Percentiles rank a stretch among this genome's conserved stretches.
Conservation (phyloP, 192 early-diverging fungal genomes). For the Podila epicladia region DNA sequence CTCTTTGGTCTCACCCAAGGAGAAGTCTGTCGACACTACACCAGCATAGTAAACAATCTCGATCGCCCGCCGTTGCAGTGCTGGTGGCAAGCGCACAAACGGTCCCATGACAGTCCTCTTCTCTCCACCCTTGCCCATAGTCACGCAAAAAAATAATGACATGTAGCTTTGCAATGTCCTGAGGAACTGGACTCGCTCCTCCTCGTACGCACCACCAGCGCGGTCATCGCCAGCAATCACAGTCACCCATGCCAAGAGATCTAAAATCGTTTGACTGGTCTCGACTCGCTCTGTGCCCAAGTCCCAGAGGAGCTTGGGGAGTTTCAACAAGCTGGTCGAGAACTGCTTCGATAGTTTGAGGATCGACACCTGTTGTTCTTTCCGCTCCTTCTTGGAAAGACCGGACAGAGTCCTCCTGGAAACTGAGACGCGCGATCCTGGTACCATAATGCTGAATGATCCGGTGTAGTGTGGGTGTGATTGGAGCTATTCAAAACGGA, state of each 20-base stretch:
- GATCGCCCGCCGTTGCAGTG: conserved; percentile 55
- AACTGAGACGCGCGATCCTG: conserved; percentile 29
- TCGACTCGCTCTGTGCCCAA: conserved; percentile 55
- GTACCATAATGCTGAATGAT: conserved; percentile 42
- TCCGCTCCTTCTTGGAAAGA: conserved; percentile 21
- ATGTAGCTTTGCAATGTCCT: conserved; percentile 41
- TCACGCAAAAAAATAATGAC: conserved; percentile 42
- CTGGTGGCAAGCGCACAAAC: conserved; percentile 49
- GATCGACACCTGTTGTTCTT: conserved; percentile 34
- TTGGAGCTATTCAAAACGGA: conserved; percentile 24
- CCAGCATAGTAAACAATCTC: conserved; percentile 57
- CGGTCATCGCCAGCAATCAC: conserved; percentile 30
- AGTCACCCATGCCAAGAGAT: conserved; percentile 40
- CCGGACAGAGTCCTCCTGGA: background rate
- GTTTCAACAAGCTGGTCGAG: conserved; percentile 45
- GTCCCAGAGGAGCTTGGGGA: conserved; percentile 64
- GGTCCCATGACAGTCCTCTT: conserved; percentile 55
- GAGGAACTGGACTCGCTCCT: conserved; percentile 22
- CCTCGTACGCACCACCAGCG: conserved; percentile 10
- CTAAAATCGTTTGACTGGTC: conserved; percentile 51
- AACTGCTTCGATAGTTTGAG: conserved; percentile 30
- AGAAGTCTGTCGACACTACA: background rate
- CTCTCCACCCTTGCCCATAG: conserved; percentile 20
- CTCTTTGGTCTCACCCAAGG: background rate
- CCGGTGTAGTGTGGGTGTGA: conserved; percentile 50